Base-by-base conservation (phyloP, 2,329 filamentous ascomycete genomes). In the Chrysosporium keratinophilum region DNA sequence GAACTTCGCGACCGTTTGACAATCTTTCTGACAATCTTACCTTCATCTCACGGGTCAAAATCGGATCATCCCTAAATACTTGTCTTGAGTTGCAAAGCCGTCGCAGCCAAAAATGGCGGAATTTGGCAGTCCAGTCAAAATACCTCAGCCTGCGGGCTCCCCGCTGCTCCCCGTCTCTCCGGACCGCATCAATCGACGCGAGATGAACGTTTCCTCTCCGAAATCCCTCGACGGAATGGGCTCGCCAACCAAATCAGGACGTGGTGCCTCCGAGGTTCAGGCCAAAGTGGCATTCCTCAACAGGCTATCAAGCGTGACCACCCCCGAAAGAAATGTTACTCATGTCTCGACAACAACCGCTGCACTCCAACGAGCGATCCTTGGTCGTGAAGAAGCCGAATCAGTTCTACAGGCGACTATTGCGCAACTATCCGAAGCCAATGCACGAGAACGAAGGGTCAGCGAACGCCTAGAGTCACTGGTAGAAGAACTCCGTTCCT, bases 401-500 rank as follows among this genome's bases (percentile, higher is more conserved):
- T 65, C 71, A 15, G 62, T 67, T 47, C 55, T 74, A 50, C 54
- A 61, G 15, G 60, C 57, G 31, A 65, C 66, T 4, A 65, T 66
- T 33, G 63, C 62, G 19, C 63, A 74, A 35, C 61, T 75, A 31
- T 65, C 67, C 4, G 71, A 74, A 51, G 68, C 71, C 9, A 68
- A 71, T 44, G 65, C 66, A 14, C 68, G 72, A 50, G 72, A 75
- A 59, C 67, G 69, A 43, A 65, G 71, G 52, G 69, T 75, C 28
- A 71, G 71, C 46, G 70, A 74, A 58, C 64, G 71, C 54, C 67
- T 75, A 44, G 70, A 74, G 58, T 67, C 68, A 7, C 60, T 73
- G 47, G 59, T 80, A 64, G 78, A 78, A 60, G 78, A 81, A 60
- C 65, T 78, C 35, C 71, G 76, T 34, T 67, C 69, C 10, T 68